These are phyloP conservation scores for Cryptosporidium meleagridis DNA, from an alignment of 169 alveolate genomes.

Conservation along the genomic window DNA sequence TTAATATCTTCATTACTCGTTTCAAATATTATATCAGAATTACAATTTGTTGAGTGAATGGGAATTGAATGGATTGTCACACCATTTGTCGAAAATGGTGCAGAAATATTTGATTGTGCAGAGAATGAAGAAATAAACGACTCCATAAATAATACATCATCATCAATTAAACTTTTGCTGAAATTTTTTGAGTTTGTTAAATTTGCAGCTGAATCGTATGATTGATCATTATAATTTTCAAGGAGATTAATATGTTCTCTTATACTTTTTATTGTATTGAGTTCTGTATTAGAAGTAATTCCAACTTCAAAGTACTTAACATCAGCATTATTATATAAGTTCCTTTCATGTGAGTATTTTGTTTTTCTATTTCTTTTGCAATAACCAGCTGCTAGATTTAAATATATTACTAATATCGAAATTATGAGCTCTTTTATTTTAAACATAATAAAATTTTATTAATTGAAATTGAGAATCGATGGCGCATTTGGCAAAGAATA, in stretches of 20 bases:
- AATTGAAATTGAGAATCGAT: not conserved
- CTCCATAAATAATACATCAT: constrained; percentile 48
- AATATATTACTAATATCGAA: not conserved
- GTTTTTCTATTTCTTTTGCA: not conserved
- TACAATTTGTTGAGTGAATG: constrained; percentile 1
- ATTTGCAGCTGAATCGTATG: not conserved
- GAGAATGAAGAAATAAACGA: constrained; percentile 64
- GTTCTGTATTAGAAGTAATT: constrained; percentile 23
- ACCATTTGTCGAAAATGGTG: constrained; percentile 69
- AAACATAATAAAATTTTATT: not conserved
- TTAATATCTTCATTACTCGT: constrained; percentile 11
- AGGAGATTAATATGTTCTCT: constrained; percentile 22
- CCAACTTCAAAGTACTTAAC: constrained; percentile 42
- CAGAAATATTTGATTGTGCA: constrained; percentile 29
- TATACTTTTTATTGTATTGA: constrained; percentile 19
- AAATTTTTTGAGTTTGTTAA: not conserved
- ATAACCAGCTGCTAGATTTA: not conserved
- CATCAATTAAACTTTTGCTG: constrained; percentile 16
- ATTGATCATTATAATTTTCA: constrained; percentile 13
- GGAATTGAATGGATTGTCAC: constrained; percentile 32
- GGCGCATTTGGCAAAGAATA: constrained; percentile 22
- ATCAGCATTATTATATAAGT: not conserved
- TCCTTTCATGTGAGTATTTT: not conserved
- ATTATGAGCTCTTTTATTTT: not conserved
- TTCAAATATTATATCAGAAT: constrained; percentile 15